phyloP scores from a whole-genome alignment of 73 alveolate species.

The Symbiodinium natans region DNA sequence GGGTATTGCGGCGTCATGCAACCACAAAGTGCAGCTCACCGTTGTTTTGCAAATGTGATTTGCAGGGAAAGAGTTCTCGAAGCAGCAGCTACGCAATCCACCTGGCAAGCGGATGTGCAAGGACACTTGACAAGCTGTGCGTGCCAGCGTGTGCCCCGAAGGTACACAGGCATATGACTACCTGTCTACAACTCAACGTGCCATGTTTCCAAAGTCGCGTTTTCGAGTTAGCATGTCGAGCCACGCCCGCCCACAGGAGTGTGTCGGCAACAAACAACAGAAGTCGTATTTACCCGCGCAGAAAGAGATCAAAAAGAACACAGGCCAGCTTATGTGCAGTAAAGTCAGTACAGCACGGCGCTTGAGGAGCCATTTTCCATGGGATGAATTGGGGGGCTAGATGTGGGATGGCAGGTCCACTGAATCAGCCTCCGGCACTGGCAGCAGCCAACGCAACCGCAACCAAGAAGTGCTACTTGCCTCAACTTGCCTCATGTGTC shows the following conservation, averaged over 20 bases:
- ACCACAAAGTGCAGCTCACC: too few species aligned
- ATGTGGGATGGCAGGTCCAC: background rate
- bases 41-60: background rate
- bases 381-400: too few species aligned
- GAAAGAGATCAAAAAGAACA: background rate
- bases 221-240: too few species aligned
- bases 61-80: background rate
- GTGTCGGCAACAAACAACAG: background rate
- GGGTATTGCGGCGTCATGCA: too few species aligned
- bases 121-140: background rate
- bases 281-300: background rate
- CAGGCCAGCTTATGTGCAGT: background rate
- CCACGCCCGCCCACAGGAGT: too few species aligned
- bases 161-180: background rate
- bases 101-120: slow-evolving; percentile 15
- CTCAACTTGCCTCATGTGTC: too few species aligned
- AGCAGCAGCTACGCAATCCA: background rate
- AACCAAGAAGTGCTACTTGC: background rate
- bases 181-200: too few species aligned
- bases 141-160: background rate
- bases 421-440: background rate
- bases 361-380: too few species aligned
- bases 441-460: background rate
- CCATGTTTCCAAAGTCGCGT: too few species aligned
- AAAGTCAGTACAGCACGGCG: background rate